Evolutionary conservation across 2,329 filamentous ascomycete genomes (phyloP).

Genomic region (Colletotrichum australisinense): DNA sequence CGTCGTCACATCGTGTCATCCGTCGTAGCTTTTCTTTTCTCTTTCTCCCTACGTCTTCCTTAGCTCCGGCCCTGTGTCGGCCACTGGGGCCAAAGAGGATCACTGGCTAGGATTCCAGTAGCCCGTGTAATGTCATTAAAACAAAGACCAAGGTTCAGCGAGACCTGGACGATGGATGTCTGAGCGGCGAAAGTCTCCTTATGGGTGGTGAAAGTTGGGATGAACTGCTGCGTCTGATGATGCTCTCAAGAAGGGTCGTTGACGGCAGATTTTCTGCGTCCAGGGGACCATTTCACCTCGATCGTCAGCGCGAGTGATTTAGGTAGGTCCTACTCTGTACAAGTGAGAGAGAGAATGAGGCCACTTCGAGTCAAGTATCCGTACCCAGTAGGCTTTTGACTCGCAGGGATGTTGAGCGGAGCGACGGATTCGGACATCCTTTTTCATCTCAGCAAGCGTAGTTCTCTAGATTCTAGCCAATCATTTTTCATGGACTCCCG

Average conservation of each 20-base stretch:
- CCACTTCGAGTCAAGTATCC: neutral
- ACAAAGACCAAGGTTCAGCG: neutral
- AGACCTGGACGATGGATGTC: neutral
- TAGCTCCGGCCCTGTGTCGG: neutral
- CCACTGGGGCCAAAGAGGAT: neutral
- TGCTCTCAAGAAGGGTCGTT: neutral
- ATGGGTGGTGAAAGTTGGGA: neutral
- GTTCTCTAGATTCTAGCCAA: neutral
- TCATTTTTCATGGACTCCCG: neutral
- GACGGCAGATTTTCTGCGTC: neutral
- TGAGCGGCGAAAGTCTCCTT: neutral
- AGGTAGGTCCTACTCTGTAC: no score
- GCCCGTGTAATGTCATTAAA: neutral
- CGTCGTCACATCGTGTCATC: neutral
- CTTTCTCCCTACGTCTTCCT: neutral
- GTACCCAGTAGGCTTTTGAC: neutral
- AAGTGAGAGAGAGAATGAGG: neutral
- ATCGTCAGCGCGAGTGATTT: neutral
- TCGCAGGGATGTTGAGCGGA: neutral
- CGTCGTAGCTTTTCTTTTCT: neutral
- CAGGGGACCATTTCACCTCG: neutral
- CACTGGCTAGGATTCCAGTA: neutral
- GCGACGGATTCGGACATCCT: neutral
- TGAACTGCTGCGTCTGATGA: neutral
- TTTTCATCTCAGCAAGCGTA: neutral